Evolutionary conservation across 2,329 filamentous ascomycete species (phyloP), one percentile per base, ranked within the genome.

Genomic region (Nigrospora osmanthi): DNA sequence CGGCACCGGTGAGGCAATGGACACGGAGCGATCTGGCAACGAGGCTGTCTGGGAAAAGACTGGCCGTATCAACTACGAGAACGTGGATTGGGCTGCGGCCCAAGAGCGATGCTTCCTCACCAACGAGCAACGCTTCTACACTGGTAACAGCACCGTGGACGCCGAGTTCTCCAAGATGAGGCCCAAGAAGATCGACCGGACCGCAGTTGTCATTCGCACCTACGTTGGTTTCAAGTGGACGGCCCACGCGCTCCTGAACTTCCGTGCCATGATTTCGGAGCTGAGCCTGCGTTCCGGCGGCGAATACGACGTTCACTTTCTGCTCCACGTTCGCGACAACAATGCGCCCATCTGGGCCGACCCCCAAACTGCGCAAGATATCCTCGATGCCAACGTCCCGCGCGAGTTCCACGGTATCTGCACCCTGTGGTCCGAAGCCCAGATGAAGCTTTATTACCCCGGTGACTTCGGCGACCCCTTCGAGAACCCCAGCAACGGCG

Each of bases 301-400:
- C 39, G 87, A 95, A 60, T 95, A 93, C 55, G 76, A 78, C 5
- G 74, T 95, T 3, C 87, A 93, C 62, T 89, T 95, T 59, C 71
- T 95, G 33, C 76, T 95, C 35, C 88, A 95, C 53, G 87, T 94
- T 52, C 88, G 87, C 55, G 85, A 94, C 61, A 77, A 85, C 53
- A 80, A 86, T 55, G 68, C 83, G 36, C 86, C 85, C 38, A 88
- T 95, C 53, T 95, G 86, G 85, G 80, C 87, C 1, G 87, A 93
- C 55, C 79, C 85, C 15, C 73, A 77, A 31, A 84, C 81, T 0
- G 87, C 89, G 47, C 77, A 89, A 53, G 73, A 76, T 14, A 78
- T 91, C 56, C 70, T 95, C 58, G 75, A 80, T 58, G 68, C 77
- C 57, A 73, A 83, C 55, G 64, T 85, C 55, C 72, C 87, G 1